These are phyloP conservation scores for Pythium vanterpoolii DNA, from an alignment of 352 stramenopile genomes.

Conservation along the genomic window DNA sequence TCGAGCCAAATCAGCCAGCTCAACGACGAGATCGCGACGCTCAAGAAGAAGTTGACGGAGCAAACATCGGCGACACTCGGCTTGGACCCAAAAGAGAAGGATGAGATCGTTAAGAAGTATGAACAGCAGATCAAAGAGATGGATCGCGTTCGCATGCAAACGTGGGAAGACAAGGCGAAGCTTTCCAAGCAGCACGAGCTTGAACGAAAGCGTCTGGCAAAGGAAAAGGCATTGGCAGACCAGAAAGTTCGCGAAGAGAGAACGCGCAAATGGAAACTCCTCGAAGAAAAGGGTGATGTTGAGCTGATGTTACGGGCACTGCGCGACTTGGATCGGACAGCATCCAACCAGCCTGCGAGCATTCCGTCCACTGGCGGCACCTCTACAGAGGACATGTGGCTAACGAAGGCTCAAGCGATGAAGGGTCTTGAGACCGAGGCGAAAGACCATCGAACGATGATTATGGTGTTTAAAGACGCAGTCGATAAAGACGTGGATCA, in stretches of 20 bases:
- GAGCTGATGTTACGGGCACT: slow-evolving; percentile 77
- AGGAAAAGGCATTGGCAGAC: slow-evolving; percentile 75
- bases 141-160: slow-evolving; percentile 78
- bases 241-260: slow-evolving; percentile 80
- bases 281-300: slow-evolving; percentile 82
- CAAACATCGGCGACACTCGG: slow-evolving; percentile 62
- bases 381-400: slow-evolving; percentile 49
- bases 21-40: slow-evolving; percentile 86
- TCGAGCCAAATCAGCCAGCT: slow-evolving; percentile 87
- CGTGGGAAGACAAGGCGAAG: slow-evolving; percentile 86
- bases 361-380: not conserved
- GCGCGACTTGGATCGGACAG: slow-evolving; percentile 49
- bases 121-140: slow-evolving; percentile 90
- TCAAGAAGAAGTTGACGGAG: slow-evolving; percentile 87
- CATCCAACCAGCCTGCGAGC: not conserved
- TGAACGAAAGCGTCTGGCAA: slow-evolving; percentile 75
- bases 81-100: slow-evolving; percentile 81
- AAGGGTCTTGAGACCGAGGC: slow-evolving; percentile 59
- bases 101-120: slow-evolving; percentile 85
- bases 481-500: slow-evolving; percentile 74
- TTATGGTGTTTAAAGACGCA: slow-evolving; percentile 80
- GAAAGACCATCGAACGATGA: slow-evolving; percentile 79
- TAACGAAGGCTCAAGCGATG: slow-evolving; percentile 54
- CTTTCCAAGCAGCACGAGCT: slow-evolving; percentile 85
- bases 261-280: slow-evolving; percentile 78